These are phyloP conservation scores for Panaeolus papilionaceus DNA, from an alignment of 768 basidiomycete species.

Conservation along the genomic window DNA sequence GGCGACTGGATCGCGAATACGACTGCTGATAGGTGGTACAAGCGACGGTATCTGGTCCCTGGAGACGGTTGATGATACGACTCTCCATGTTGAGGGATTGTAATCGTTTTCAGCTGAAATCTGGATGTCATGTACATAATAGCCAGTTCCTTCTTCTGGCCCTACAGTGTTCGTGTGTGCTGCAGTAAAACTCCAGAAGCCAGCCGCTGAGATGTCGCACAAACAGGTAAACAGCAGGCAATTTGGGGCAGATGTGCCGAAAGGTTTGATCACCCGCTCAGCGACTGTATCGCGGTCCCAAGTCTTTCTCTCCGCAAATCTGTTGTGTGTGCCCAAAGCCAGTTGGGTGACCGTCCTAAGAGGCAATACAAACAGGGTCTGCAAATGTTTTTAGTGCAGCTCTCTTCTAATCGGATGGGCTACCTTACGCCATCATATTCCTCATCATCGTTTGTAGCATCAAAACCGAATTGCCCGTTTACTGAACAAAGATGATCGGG, in stretches of 20 bases:
- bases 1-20: constrained; percentile 21
- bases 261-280: constrained; percentile 37
- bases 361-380: constrained; percentile 58
- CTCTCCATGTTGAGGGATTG: constrained; percentile 22
- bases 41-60: constrained; percentile 21
- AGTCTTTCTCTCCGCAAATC: neutral
- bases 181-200: neutral
- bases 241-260: constrained; percentile 37
- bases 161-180: neutral
- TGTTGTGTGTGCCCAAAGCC: neutral
- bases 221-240: constrained; percentile 50
- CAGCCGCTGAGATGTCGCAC: constrained; percentile 11
- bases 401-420: neutral
- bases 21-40: constrained; percentile 15
- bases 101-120: constrained; percentile 16
- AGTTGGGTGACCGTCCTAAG: constrained; percentile 35
- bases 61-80: constrained; percentile 20
- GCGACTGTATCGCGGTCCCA: constrained; percentile 21
- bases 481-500: constrained; percentile 46
- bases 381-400: neutral
- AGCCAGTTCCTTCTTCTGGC: constrained; percentile 18
- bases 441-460: constrained; percentile 22
- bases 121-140: constrained; percentile 18
- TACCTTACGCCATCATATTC: constrained; percentile 49
- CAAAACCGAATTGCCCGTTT: constrained; percentile 48